These are phyloP conservation scores for Alopecurus myosuroides DNA, from an alignment of 176 grass and related monocot species.

Conservation along the genomic window DNA sequence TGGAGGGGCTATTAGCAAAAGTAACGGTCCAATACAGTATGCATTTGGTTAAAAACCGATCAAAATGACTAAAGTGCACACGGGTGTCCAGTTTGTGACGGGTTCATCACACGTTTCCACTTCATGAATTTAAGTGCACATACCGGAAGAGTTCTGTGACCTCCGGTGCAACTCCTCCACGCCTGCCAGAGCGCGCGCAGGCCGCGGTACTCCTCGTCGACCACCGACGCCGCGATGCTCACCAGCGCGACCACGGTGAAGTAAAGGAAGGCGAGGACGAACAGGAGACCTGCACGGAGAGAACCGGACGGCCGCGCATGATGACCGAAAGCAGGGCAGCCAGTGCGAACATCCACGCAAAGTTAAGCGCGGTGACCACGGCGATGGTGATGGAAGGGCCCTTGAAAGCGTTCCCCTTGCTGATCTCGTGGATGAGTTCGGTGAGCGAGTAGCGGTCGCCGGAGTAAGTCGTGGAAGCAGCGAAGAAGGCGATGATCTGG, in stretches of 20 bases:
- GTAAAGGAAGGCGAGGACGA: conserved; percentile 6
- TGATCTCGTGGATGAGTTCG: conserved; percentile 7
- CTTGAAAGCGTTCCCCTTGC: neutral
- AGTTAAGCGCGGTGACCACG: neutral
- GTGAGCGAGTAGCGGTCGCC: conserved; percentile 12
- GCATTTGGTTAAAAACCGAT: no score
- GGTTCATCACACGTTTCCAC: no score
- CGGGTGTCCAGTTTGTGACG: no score
- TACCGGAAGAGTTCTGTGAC: no score
- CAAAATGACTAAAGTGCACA: no score
- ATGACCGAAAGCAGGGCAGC: neutral
- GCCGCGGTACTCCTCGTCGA: neutral
- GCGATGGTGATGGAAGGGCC: conserved; percentile 23
- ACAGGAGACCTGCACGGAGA: neutral
- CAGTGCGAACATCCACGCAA: neutral
- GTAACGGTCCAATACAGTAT: no score
- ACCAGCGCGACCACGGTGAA: neutral
- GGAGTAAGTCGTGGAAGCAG: conserved; percentile 20
- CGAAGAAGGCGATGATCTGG: conserved; percentile 13
- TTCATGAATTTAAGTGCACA: no score
- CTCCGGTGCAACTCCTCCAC: no score
- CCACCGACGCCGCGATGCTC: conserved; percentile 15
- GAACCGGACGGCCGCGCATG: neutral
- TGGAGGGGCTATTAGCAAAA: no score
- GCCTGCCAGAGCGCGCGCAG: conserved; percentile 7